Evolutionary conservation across 2,329 filamentous ascomycete genomes (phyloP), one percentile per base, ranked within the genome.

Genomic region (Iodosphaeria phyllophila): DNA sequence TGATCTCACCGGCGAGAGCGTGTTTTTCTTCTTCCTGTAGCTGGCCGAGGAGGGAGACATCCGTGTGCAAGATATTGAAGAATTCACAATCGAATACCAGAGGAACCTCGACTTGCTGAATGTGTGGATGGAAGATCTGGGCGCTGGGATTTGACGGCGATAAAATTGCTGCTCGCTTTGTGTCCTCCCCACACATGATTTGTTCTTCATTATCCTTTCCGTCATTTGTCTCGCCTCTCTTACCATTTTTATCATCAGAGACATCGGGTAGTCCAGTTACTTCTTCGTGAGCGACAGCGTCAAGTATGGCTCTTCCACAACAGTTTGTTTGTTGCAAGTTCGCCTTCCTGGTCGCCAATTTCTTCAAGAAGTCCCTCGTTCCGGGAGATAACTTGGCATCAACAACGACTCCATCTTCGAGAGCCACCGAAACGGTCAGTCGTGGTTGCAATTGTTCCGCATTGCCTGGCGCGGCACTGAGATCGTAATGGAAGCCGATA

Each of bases 81-180:
- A 92, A 92, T 41, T 83, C 68, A 12, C 63, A 60, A 39, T 89
- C 80, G 13, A 79, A 79, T 2, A 68, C 67, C 3, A 92, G 53
- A 11, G 79, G 75, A 5, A 92, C 64, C 42, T 84, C 73, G n/a
- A 91, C 56, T 25, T 47, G 49, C 27, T 48, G 40, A 13, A 45
- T 24, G 6, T n/a, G n/a, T n/a, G n/a, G n/a, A n/a, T n/a, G n/a
- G n/a, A n/a, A n/a, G n/a, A n/a, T n/a, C n/a, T n/a, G n/a, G n/a
- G n/a, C n/a, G n/a, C n/a, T n/a, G n/a, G n/a, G n/a, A n/a, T n/a
- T n/a, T n/a, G n/a, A n/a, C n/a, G n/a, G n/a, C n/a, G n/a, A n/a
- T n/a, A n/a, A n/a, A n/a, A n/a, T n/a, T n/a, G n/a, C n/a, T n/a
- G n/a, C n/a, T n/a, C n/a, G n/a, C n/a, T n/a, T n/a, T n/a, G n/a